Evolutionary conservation across 2,329 filamentous ascomycete genomes (phyloP), one percentile per base, ranked within the genome.

Genomic region (Penicillium sp.): DNA sequence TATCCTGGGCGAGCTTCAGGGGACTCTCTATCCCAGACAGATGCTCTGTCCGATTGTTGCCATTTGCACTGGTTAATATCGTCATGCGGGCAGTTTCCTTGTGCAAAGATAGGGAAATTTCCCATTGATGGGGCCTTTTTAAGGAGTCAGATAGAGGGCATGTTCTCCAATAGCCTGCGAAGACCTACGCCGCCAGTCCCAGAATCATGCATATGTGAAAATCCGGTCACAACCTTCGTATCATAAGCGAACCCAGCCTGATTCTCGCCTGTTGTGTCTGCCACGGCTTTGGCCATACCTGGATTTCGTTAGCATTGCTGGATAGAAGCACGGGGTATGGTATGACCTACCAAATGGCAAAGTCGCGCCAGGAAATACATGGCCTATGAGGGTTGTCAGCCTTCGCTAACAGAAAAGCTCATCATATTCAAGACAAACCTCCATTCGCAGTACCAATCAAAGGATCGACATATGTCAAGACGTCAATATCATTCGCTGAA

Each of bases 71-170:
- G 75, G 63, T 89, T 77, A 51, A 90, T 71, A 37, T 85, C 80
- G 57, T 88, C 82, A 14, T 76, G 79, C 0, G 81, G 77, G 60
- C 88, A 91, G 38, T 78, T 77, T 4, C 81, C 74, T 58, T 89
- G 87, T 0, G 87, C 80, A 60, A 91, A 90, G 1, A 91, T 75
- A 0, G 88, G 85, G 50, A 91, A 91, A 66, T 89, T 90, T 14
- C 88, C 88, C 16, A 90, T 73, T 4, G 85, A 89, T 0, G 87
- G 83, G 1, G 73, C 61, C 71, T 69, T n/a, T 8, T 8, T 12
- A 19, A 9, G n/a, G 11, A 43, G 43, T 53, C 16, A 53, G 50
- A 40, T 35, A 25, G 5, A 25, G 4, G 8, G 6, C 10, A 28
- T 26, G 5, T 2, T 47, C 14, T 25, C 8, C n/a, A n/a, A 28